Conservation (phyloP, 352 stramenopile species). For the Elongisporangium senticosum region DNA sequence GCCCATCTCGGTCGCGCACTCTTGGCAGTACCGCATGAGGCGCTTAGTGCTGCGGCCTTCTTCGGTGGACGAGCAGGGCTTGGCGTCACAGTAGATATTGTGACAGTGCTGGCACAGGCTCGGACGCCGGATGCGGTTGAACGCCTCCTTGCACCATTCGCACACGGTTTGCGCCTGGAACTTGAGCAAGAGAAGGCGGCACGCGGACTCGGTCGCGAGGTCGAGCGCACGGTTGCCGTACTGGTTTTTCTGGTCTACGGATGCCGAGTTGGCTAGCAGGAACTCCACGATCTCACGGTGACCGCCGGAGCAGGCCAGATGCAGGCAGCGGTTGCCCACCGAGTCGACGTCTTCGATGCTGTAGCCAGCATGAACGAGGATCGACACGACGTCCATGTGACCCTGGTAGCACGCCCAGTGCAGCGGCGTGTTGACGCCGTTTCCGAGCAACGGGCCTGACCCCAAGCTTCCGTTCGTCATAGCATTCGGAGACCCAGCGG, state of each 20-base stretch:
- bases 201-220: constrained; percentile 51
- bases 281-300: constrained; percentile 64
- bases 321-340: constrained; percentile 66
- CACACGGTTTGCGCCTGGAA: constrained; percentile 55
- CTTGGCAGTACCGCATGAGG: constrained; percentile 60
- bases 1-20: constrained; percentile 67
- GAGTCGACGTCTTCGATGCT: constrained; percentile 57
- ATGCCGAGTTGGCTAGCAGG: constrained; percentile 57
- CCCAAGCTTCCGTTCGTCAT: constrained; percentile 5
- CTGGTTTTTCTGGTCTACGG: constrained; percentile 51
- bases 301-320: constrained; percentile 68
- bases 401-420: constrained; percentile 87
- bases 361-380: constrained; percentile 68
- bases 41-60: constrained; percentile 6
- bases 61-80: constrained; percentile 55
- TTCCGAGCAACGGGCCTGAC: constrained; percentile 5
- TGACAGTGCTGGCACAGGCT: constrained; percentile 79
- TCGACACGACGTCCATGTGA: constrained; percentile 52
- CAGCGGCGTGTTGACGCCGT: constrained; percentile 60
- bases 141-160: constrained; percentile 76
- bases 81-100: constrained; percentile 74
- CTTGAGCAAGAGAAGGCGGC: constrained; percentile 55
- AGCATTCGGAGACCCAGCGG: constrained; percentile 1
- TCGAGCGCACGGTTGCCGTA: constrained; percentile 76
- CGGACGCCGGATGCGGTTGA: constrained; percentile 51